Conservation (phyloP, 345 rosid genomes). For the Brassica juncea region DNA sequence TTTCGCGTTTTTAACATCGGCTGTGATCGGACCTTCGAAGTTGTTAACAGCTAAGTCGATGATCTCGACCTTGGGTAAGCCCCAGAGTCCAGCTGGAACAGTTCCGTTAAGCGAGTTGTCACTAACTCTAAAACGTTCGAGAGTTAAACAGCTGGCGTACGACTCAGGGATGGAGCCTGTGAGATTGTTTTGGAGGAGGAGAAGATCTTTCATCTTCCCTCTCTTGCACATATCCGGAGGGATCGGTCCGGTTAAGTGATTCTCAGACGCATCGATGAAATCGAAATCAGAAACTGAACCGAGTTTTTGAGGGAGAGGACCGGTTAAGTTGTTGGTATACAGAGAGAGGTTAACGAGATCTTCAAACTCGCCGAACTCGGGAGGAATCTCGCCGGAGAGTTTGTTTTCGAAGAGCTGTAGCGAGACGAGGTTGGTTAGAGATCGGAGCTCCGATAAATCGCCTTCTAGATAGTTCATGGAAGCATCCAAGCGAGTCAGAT, state of each 20-base stretch:
- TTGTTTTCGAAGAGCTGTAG: constrained; percentile 62
- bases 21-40: constrained; percentile 59
- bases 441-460: constrained; percentile 56
- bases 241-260: constrained; percentile 63
- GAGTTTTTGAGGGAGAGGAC: constrained; percentile 66
- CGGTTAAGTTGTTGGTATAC: constrained; percentile 63
- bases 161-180: constrained; percentile 73
- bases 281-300: constrained; percentile 74
- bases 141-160: constrained; percentile 59
- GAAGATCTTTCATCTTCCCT: constrained; percentile 65
- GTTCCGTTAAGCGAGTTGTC: constrained; percentile 66
- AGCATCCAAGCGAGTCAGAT: constrained; percentile 61
- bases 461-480: constrained; percentile 63
- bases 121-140: constrained; percentile 72
- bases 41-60: constrained; percentile 64
- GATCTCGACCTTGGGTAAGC: constrained; percentile 60
- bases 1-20: constrained; percentile 60
- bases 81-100: constrained; percentile 83
- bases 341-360: constrained; percentile 69
- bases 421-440: constrained; percentile 57
- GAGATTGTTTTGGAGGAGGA: constrained; percentile 73
- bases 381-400: constrained; percentile 68
- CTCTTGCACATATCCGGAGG: constrained; percentile 89
- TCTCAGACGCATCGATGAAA: constrained; percentile 85
- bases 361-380: constrained; percentile 67